These are phyloP conservation scores for Sarocladium brachiariae DNA, from an alignment of 2,329 filamentous ascomycete genomes.

Conservation along the genomic window DNA sequence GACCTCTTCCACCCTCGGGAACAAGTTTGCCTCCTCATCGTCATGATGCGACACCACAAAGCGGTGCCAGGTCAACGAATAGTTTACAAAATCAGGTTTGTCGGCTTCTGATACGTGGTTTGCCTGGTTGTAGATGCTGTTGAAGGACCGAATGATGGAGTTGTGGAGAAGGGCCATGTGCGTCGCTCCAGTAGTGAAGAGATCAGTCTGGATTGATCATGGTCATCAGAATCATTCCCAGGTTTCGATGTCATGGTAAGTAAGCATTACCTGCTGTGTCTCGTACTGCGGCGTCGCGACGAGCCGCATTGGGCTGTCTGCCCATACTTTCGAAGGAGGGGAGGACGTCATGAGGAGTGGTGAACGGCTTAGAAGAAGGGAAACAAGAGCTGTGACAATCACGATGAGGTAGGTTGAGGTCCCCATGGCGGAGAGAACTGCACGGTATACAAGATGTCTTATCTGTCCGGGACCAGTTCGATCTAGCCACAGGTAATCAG, in stretches of 20 bases:
- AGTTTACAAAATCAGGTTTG: conserved; percentile 49
- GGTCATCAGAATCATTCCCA: background rate
- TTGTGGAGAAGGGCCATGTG: conserved; percentile 59
- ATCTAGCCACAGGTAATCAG: background rate
- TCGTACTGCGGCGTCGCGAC: conserved; percentile 46
- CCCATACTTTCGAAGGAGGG: conserved; percentile 36
- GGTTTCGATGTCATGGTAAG: too few relatives aligned
- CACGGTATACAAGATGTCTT: background rate
- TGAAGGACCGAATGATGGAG: conserved; percentile 55
- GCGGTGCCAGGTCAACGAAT: conserved; percentile 50
- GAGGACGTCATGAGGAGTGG: conserved; percentile 25
- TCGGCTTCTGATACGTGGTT: conserved; percentile 43
- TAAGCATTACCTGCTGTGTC: conserved; percentile 45
- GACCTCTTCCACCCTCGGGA: conserved; percentile 47
- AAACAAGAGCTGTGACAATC: conserved; percentile 21
- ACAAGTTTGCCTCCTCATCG: conserved; percentile 51
- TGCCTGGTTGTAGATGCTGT: conserved; percentile 56
- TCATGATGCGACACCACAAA: conserved; percentile 55
- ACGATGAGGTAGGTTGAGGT: conserved; percentile 15
- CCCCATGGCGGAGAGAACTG: background rate
- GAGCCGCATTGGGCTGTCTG: conserved; percentile 47
- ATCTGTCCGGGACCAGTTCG: background rate
- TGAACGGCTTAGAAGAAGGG: conserved; percentile 26
- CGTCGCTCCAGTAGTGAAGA: conserved; percentile 52
- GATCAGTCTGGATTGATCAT: conserved; percentile 37